Base-by-base conservation (phyloP, 163 green algal genomes). In the Chloromonas sp. region DNA sequence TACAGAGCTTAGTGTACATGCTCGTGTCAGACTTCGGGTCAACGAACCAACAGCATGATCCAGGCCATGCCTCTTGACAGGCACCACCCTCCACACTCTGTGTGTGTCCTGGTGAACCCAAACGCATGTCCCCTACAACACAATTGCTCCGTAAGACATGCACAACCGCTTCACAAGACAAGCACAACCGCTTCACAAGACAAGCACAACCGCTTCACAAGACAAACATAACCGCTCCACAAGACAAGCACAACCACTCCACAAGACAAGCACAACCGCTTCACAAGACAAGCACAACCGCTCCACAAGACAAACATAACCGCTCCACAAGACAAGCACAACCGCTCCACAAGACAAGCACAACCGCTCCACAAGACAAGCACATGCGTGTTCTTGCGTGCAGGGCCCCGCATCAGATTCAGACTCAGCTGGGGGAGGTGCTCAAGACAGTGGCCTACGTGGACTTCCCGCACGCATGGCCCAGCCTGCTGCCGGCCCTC, bases 391-490 rank as follows among this genome's bases (percentile, higher is more conserved):
- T 36, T 36, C 36, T 15, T 14, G 58, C 58, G 78, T 83, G 36
- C 88, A 95, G 90, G 60, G 90, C 92, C 0, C 93, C 94, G 0
- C 91, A 90, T 62, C 71, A 87, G 2, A 88, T 97, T 0, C 91
- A 93, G 60, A 85, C 84, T 0, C 97, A 99, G 91, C 90, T 99
- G 81, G 87, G 84, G 0, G 97, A 99, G 91, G 94, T 93, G 79
- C 87, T 98, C 77, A 97, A 94, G 71, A 89, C 82, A 59, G 90
- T 98, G 0, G 92, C 98, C 1, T 92, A 95, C 81, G 79, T 60
- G 1, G 97, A 99, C 90, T 99, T 94, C 87, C 97, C 97, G 0
- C 84, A 96, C 14, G 79, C 87, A 0, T 99, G 96, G 96, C 95
- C 96, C 0, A 84, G 82, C 0, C 93, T 99, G 70, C 87, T 98